phyloP scores from a whole-genome alignment of 371 early-diverging fungal genomes.

The Mortierella sp. region DNA sequence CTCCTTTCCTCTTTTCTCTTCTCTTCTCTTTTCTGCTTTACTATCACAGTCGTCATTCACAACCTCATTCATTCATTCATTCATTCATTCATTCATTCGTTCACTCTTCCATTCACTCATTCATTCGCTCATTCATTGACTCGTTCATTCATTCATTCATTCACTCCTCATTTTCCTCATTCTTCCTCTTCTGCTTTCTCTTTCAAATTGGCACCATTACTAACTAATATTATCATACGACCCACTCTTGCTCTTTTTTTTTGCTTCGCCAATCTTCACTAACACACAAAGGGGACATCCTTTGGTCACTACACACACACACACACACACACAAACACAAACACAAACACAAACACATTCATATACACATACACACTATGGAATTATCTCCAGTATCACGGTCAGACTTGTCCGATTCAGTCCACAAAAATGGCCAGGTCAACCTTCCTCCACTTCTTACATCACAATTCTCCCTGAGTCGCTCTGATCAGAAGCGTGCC shows the following conservation, averaged over 20 bases:
- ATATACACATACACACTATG: slow-evolving; percentile 1
- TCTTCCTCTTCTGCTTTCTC: background rate
- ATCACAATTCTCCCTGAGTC: slow-evolving; percentile 16
- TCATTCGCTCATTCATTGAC: background rate
- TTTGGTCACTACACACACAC: background rate
- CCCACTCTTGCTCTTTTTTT: background rate
- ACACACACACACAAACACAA: background rate
- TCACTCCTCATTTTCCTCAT: background rate
- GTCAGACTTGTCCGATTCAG: slow-evolving; percentile 4
- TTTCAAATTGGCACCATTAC: too few relatives aligned
- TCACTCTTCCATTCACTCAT: background rate
- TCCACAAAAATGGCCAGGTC: background rate
- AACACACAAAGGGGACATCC: background rate
- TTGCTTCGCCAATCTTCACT: background rate
- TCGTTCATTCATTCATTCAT: background rate
- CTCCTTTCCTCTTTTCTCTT: background rate
- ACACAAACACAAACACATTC: too few relatives aligned
- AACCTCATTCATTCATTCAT: too few relatives aligned
- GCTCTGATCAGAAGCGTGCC: slow-evolving; percentile 49
- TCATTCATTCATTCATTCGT: slow-evolving; percentile 2
- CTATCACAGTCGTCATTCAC: too few relatives aligned
- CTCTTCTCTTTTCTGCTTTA: background rate
- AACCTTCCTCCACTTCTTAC: slow-evolving; percentile 24
- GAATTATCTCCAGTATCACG: slow-evolving; percentile 33
- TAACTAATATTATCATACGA: background rate